Evolutionary conservation across 352 stramenopile species (phyloP).

Genomic region (Phytopythium montanum): DNA sequence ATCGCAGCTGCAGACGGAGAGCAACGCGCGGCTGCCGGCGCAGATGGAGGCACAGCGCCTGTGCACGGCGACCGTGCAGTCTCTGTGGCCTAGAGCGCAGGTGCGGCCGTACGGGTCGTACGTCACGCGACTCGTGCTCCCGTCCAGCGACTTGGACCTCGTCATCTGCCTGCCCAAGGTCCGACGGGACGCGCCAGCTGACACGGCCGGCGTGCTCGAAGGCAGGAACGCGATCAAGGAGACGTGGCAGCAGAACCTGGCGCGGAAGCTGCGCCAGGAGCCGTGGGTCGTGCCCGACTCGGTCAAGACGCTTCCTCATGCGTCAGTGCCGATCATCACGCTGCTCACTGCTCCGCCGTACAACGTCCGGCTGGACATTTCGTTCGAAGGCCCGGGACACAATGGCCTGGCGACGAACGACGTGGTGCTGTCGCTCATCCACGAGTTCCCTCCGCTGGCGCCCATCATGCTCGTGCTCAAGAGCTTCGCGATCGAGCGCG

Average conservation of each 20-base stretch:
- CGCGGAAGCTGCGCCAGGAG: constrained; percentile 92
- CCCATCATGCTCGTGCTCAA: constrained; percentile 98
- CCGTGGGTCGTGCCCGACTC: constrained; percentile 90
- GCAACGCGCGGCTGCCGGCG: constrained; percentile 55
- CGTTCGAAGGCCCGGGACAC: constrained; percentile 95
- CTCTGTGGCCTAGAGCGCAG: constrained; percentile 93
- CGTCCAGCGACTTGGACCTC: constrained; percentile 96
- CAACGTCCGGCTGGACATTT: constrained; percentile 93
- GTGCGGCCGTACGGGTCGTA: constrained; percentile 97
- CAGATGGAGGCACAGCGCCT: constrained; percentile 75
- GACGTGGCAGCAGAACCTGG: constrained; percentile 96
- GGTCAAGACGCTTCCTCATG: constrained; percentile 97
- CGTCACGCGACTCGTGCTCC: constrained; percentile 93
- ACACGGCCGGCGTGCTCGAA: constrained; percentile 95
- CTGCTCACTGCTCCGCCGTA: constrained; percentile 80
- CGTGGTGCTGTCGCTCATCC: constrained; percentile 90
- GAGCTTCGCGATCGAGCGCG: constrained; percentile 90
- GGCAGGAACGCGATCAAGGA: constrained; percentile 98
- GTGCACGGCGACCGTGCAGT: constrained; percentile 81
- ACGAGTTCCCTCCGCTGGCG: constrained; percentile 92
- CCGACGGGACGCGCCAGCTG: constrained; percentile 91
- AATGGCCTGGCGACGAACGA: constrained; percentile 95
- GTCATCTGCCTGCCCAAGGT: constrained; percentile 98
- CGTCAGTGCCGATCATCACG: constrained; percentile 97
- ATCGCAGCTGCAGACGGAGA: constrained; percentile 72